Base-by-base conservation (phyloP, 805 yeast genomes). In the Pichia insulana region DNA sequence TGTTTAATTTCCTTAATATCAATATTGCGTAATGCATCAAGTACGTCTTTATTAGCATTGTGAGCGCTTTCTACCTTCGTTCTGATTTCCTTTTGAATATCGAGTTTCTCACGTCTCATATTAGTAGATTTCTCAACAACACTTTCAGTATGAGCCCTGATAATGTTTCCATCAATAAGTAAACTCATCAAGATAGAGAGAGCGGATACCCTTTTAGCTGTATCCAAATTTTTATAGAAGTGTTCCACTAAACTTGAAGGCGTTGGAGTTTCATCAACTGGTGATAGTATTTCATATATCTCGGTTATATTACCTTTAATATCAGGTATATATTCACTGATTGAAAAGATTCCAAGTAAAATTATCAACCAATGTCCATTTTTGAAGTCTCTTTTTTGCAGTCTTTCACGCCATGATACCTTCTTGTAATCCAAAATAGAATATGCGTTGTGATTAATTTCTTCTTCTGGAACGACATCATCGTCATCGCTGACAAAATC, bases 341-440 rank as follows among this genome's bases (percentile, higher is more conserved):
- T 66, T 17, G 78, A 75, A 34, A 89, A 68, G 2, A 88, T 67
- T 27, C 96, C 96, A 38, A 88, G 58, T 34, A 89, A 59, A 34
- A 83, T 73, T 33, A 82, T 70, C 52, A 86, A 81, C 96, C 97
- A 90, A 42, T 77, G 78, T 4, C 96, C 95, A 53, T 86, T 88
- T 52, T 72, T 77, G 59, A 84, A 92, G 48, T 74, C 74, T 42
- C 96, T 75, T 42, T 75, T 79, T 12, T 79, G 72, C 16, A 90
- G 67, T 33, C 94, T 68, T 26, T 83, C 94, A 45, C 78, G 75
- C 96, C 97, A 92, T 11, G 78, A 62, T 0, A 65, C 62, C 34
- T 78, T 78, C 42, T 81, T 67, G 58, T 76, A 73, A 44, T 78
- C 75, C 51, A 83, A 62, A 3, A 66, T 62, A 2, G 61, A 51